Base-by-base conservation (phyloP, 2,329 filamentous ascomycete genomes). In the Cadophora sp. region DNA sequence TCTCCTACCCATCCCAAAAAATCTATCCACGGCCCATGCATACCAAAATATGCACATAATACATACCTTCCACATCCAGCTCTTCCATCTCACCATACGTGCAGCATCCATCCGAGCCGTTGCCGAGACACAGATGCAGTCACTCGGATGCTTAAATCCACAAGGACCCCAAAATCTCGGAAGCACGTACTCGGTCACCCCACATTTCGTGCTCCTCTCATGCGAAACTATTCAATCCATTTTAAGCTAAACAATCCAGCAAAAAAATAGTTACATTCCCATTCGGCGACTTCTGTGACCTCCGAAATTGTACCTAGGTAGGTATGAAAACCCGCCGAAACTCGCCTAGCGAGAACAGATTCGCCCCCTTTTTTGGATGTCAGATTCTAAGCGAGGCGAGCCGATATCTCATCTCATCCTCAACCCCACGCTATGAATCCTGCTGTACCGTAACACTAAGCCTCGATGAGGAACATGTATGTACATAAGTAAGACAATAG, bases 311-410 rank as follows among this genome's bases (percentile, higher is more conserved):
- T n/a, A n/a, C n/a, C n/a, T n/a, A n/a, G n/a, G n/a, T 45, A 13
- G 5, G 6, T 18, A 45, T 5, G 6, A 45, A 45, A 59, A 59
- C 0, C 56, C 56, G 30, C 56, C 56, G 56, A 59, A 30, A 43
- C 8, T 16, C 56, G 14, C 36, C 53, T 53, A 39, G 30, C 33
- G 33, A 56, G 30, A n/a, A n/a, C 13, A n/a, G 16, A 4, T 33
- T 36, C 56, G 30, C 20, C 56, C 56, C 30, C 20, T 59, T 59
- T 27, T 59, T 55, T n/a, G n/a, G 24, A 59, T 59, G 56, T 59
- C 39, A 59, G 56, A 59, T 13, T 39, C 20, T 45, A 45, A 59
- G 56, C 56, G 56, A 45, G 45, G 56, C 56, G 56, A 59, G 56
- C 50, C 50, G 24, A 30, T 14, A 16, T n/a, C n/a, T n/a, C 27